Evolutionary conservation across 306 rosid species (phyloP).

Genomic region (Prunus persica): DNA sequence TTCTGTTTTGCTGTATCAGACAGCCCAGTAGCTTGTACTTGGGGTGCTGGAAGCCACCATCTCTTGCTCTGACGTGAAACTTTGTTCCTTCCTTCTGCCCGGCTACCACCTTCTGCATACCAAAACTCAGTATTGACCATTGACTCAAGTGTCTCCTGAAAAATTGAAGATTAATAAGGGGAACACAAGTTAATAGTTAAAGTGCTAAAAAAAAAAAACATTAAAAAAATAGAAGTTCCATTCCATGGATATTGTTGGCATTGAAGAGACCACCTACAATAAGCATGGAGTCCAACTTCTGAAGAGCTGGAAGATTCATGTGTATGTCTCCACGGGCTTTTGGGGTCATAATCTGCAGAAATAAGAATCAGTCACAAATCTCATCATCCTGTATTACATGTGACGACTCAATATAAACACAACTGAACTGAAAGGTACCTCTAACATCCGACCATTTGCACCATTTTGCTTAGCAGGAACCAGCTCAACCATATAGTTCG

Average conservation of each 20-base stretch:
- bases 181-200: not conserved
- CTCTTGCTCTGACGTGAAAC: constrained; percentile 47
- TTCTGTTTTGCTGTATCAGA: constrained; percentile 59
- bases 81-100: constrained; percentile 59
- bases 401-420: not conserved
- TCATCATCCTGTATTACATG: not conserved
- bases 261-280: constrained; percentile 58
- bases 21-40: constrained; percentile 71
- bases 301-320: constrained; percentile 93
- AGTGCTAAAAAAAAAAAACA: not conserved
- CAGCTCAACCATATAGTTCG: constrained; percentile 91
- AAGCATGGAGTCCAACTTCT: constrained; percentile 92
- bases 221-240: not conserved
- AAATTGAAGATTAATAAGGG: constrained; percentile 14
- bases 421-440: constrained; percentile 50
- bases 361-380: constrained; percentile 20
- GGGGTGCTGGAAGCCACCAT: constrained; percentile 95
- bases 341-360: constrained; percentile 84
- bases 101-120: constrained; percentile 88
- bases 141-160: constrained; percentile 79
- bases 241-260: constrained; percentile 10
- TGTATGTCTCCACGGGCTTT: constrained; percentile 89
- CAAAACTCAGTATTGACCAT: constrained; percentile 85
- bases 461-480: constrained; percentile 91
- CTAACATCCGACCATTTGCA: constrained; percentile 72